phyloP scores from a whole-genome alignment of 371 early-diverging fungal species.

The Fennellomyces sp. region DNA sequence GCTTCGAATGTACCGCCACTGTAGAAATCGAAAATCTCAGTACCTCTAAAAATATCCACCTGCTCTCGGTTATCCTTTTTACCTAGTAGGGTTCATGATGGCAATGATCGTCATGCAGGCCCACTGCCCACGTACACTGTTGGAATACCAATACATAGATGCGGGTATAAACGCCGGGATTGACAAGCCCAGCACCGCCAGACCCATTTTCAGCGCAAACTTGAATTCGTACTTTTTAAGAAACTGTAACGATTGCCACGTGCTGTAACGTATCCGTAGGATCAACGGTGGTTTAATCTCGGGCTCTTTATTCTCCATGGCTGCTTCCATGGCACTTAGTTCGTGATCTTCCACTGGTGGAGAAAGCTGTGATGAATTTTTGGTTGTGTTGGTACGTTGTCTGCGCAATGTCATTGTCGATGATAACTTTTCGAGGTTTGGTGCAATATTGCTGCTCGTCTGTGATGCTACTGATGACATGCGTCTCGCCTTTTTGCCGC shows the following conservation, averaged over 20 bases:
- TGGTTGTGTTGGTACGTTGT: background rate
- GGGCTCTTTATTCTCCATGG: slow-evolving; percentile 4
- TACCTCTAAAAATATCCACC: background rate
- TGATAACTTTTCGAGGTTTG: background rate
- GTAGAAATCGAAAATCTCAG: background rate
- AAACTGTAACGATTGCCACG: slow-evolving; percentile 49
- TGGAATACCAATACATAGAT: slow-evolving; percentile 38
- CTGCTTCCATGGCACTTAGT: background rate
- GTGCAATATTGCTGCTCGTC: slow-evolving; percentile 4
- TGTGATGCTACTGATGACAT: slow-evolving; percentile 15
- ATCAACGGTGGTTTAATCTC: slow-evolving; percentile 25
- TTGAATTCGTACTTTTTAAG: slow-evolving; percentile 55
- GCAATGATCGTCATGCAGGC: slow-evolving; percentile 61
- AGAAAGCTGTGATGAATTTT: background rate
- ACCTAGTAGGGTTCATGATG: slow-evolving; percentile 63
- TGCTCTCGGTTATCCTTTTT: background rate
- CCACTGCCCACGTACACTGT: slow-evolving; percentile 60
- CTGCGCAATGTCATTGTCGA: background rate
- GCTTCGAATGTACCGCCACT: slow-evolving; percentile 61
- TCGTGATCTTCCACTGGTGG: slow-evolving; percentile 7
- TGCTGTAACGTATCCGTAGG: slow-evolving; percentile 42
- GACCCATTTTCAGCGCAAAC: slow-evolving; percentile 64
- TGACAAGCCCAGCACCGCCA: slow-evolving; percentile 44
- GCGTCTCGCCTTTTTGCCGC: slow-evolving; percentile 10
- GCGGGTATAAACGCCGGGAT: slow-evolving; percentile 55